phyloP scores from a whole-genome alignment of 2,329 filamentous ascomycete genomes.

The Penicillium concentricum region DNA sequence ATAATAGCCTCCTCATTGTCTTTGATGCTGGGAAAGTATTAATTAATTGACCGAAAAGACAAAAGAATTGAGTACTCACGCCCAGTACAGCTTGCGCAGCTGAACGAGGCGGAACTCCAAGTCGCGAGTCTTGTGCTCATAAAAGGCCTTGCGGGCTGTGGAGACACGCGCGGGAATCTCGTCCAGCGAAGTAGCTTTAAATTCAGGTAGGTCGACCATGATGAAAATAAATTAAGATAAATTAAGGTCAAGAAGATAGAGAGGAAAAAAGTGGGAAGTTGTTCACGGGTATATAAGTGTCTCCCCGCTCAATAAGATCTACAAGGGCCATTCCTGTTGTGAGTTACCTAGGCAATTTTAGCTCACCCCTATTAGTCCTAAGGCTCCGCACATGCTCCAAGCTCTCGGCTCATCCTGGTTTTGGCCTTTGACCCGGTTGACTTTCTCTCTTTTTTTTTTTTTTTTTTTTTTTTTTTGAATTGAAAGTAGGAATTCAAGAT shows the following conservation, averaged over 20 bases:
- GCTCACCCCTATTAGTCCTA: too few relatives aligned
- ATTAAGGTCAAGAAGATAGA: neutral
- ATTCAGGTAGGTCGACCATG: constrained; percentile 44
- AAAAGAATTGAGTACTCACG: constrained; percentile 40
- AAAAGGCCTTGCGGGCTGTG: constrained; percentile 67
- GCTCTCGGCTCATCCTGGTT: too few relatives aligned
- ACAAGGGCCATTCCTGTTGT: neutral
- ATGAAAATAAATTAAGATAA: constrained; percentile 2
- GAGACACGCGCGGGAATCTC: constrained; percentile 63
- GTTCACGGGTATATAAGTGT: neutral
- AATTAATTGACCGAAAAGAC: neutral
- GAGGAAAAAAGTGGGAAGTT: neutral
- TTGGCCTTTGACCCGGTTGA: too few relatives aligned
- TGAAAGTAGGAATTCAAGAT: too few relatives aligned
- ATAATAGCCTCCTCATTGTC: constrained; percentile 72
- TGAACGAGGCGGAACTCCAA: constrained; percentile 79
- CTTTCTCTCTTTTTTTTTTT: too few relatives aligned
- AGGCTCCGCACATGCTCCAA: too few relatives aligned
- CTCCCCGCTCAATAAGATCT: neutral
- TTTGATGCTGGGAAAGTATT: constrained; percentile 52
- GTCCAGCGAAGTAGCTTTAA: constrained; percentile 64
- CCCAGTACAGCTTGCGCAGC: constrained; percentile 95
- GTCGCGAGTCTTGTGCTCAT: constrained; percentile 76
- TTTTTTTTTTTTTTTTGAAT: too few relatives aligned
- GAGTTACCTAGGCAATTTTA: neutral